phyloP scores from a whole-genome alignment of 1,284 basidiomycete genomes.

The Ganoderma boninense region DNA sequence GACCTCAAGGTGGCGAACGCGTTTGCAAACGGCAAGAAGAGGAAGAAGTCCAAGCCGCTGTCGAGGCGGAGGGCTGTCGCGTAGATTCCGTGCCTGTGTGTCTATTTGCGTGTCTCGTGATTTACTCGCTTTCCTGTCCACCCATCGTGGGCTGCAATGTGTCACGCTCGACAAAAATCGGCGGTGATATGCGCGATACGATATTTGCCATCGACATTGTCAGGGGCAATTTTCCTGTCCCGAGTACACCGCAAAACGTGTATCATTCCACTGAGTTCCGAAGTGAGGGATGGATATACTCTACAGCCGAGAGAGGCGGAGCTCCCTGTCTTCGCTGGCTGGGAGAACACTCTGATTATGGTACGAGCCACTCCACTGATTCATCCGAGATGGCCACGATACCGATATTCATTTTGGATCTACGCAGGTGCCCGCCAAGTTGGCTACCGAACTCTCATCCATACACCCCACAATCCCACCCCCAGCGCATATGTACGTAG shows the following conservation, averaged over 20 bases:
- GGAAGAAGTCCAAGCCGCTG: constrained; percentile 77
- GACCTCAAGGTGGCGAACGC: constrained; percentile 88
- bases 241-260: neutral
- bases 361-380: neutral
- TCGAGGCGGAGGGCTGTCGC: constrained; percentile 62
- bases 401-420: neutral
- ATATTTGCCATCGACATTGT: neutral
- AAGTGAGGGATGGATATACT: neutral
- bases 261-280: neutral
- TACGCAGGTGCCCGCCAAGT: neutral
- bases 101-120: constrained; percentile 11
- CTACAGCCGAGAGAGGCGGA: neutral
- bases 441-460: neutral
- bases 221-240: neutral
- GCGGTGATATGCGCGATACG: neutral
- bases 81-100: constrained; percentile 30
- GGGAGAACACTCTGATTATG: neutral
- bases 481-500: neutral
- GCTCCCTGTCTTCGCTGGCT: neutral
- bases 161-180: neutral
- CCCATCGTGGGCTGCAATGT: neutral
- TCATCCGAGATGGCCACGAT: constrained; percentile 1
- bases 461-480: neutral
- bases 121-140: constrained; percentile 10
- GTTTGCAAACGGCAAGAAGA: constrained; percentile 88